Evolutionary conservation across 2,329 filamentous ascomycete genomes (phyloP), one percentile per base, ranked within the genome.

Genomic region (Penicillium sp.): DNA sequence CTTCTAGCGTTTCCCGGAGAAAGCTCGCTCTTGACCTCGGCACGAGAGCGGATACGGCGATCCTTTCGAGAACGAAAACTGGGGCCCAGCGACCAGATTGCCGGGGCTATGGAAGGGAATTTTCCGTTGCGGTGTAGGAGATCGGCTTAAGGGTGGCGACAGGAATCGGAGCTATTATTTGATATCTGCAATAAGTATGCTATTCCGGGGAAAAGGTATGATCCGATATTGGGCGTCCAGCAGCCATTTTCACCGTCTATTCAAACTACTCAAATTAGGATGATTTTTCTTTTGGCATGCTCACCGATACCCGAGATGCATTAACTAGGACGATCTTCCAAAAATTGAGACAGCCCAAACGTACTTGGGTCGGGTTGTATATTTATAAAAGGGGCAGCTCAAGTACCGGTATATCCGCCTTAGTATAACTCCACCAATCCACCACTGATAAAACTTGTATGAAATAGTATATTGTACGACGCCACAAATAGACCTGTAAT

Each of bases 51-150:
- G 50, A 56, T 47, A 47, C 43, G 51, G 38, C 48, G 50, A 59
- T 59, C 58, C 34, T 54, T 52, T 53, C 49, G 53, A 56, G 46
- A 53, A 47, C 29, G 43, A 22, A 40, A 24, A 52, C 11, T 22
- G 22, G 20, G 48, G 43, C 49, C 53, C 60, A 50, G 18, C 34
- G 35, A 61, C 58, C 60, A 59, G 16, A 37, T 13, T 51, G 50
- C 45, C 60, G 60, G 60, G 39, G 40, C 34, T 44, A 51, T 52
- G 39, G 26, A 56, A 38, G 31, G 38, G 24, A 31, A n/a, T 24
- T 39, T 22, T 40, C 24, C 22, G 39, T 50, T 55, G 53, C 53
- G 47, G 53, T 46, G 53, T 46, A 39, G 32, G 32, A 24, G 40
- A 46, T 50, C 31, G 45, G 35, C 50, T 31, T n/a, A 1, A 7